Percentiles rank a stretch among this genome's conserved stretches.
phyloP scores from a whole-genome alignment of 73 alveolate species.

The Paramecium pentaurelia region DNA sequence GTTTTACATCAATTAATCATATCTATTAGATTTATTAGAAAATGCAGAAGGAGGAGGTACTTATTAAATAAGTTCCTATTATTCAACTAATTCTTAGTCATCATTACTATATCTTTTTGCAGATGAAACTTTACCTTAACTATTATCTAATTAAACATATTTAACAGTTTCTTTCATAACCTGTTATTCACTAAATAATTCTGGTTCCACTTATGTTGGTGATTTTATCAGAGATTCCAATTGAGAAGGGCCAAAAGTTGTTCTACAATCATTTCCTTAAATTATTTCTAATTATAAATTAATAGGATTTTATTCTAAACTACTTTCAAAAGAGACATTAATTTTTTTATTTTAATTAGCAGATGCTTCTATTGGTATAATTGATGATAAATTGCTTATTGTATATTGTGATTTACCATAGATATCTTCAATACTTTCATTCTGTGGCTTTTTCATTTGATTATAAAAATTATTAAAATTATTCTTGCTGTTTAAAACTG shows the following conservation, averaged over 20 bases:
- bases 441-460: background rate
- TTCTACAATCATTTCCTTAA: slow-evolving; percentile 27
- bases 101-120: slow-evolving; percentile 1
- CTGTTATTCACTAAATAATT: background rate
- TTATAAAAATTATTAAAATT: background rate
- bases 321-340: slow-evolving; percentile 29
- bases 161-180: background rate
- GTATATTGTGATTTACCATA: background rate
- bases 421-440: slow-evolving; percentile 1
- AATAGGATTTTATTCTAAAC: background rate
- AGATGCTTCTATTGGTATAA: background rate
- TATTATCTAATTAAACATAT: background rate
- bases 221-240: slow-evolving; percentile 1
- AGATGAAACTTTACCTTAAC: background rate
- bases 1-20: background rate
- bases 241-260: slow-evolving; percentile 24
- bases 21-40: slow-evolving; percentile 26
- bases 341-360: background rate
- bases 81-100: background rate
- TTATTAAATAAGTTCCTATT: background rate
- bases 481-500: background rate
- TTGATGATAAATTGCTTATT: slow-evolving; percentile 26
- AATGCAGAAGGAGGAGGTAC: background rate
- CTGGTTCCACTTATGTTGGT: background rate
- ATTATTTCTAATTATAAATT: background rate